A percentile compares a stretch with the other conserved stretches of the same genome.
Conservation (phyloP, 2,329 filamentous ascomycete genomes). For the Juglanconis oblonga region DNA sequence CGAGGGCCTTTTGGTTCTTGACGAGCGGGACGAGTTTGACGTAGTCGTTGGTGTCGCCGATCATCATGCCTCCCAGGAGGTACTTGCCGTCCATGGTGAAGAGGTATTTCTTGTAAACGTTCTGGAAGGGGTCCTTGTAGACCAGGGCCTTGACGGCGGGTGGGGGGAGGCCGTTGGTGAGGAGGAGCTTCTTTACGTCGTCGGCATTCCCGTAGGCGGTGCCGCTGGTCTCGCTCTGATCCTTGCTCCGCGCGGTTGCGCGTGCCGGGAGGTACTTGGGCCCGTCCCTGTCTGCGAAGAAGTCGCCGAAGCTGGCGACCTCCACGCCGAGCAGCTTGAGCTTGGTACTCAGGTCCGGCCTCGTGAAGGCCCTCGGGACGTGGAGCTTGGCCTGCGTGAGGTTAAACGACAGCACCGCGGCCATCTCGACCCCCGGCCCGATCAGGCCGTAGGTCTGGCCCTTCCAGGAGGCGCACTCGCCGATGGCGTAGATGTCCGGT, state of each 20-base stretch:
- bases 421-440: conserved; percentile 88
- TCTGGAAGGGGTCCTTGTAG: conserved; percentile 84
- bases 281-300: conserved; percentile 84
- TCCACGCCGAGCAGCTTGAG: conserved; percentile 86
- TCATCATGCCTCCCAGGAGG: conserved; percentile 94
- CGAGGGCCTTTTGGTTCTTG: conserved; percentile 76
- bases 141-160: conserved; percentile 76
- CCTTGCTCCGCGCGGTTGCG: conserved; percentile 41
- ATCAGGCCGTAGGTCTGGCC: conserved; percentile 86
- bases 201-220: conserved; percentile 32
- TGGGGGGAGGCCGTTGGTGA: conserved; percentile 53
- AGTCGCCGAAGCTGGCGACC: conserved; percentile 90
- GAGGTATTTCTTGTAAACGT: conserved; percentile 91
- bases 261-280: conserved; percentile 67
- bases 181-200: conserved; percentile 42
- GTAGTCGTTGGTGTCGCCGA: conserved; percentile 87
- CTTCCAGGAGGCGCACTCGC: conserved; percentile 88
- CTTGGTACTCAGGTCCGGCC: conserved; percentile 87
- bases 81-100: conserved; percentile 90
- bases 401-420: conserved; percentile 87
- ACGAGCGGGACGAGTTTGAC: conserved; percentile 85
- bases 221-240: conserved; percentile 31
- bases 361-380: conserved; percentile 67
- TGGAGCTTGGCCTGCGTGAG: conserved; percentile 78
- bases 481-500: conserved; percentile 78